Conservation (phyloP, 2,329 filamentous ascomycete species). For the Penicillium glabrum region DNA sequence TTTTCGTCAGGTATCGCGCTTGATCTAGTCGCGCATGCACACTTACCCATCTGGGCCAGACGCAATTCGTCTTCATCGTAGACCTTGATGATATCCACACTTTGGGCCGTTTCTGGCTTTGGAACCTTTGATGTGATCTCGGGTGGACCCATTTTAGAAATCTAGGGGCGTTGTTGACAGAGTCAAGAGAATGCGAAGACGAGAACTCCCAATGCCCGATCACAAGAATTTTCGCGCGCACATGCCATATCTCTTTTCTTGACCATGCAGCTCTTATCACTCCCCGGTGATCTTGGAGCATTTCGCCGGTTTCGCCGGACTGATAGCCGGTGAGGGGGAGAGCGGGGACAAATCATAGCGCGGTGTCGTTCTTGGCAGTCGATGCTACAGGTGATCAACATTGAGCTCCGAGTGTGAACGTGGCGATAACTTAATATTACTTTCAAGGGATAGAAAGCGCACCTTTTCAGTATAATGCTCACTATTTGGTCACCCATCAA, state of each 20-base stretch:
- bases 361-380: not conserved
- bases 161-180: not conserved
- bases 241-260: constrained; percentile 1
- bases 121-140: constrained; percentile 5
- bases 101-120: not conserved
- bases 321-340: constrained; percentile 6
- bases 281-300: constrained; percentile 2
- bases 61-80: constrained; percentile 43
- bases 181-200: not conserved
- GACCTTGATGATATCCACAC: constrained; percentile 15
- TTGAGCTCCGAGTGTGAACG: not conserved
- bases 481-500: not conserved
- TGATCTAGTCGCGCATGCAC: not conserved
- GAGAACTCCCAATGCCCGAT: not conserved
- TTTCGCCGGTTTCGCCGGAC: constrained; percentile 10
- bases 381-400: not conserved
- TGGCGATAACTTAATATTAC: not conserved
- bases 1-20: not conserved
- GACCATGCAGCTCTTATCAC: constrained; percentile 12
- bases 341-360: constrained; percentile 9
- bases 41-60: constrained; percentile 47
- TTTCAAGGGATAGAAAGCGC: not conserved
- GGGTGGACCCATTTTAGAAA: constrained; percentile 10
- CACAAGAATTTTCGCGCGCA: constrained; percentile 1
- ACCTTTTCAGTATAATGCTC: not conserved